phyloP scores from a whole-genome alignment of 106 monocot genomes.

The Phalaenopsis aphrodite region DNA sequence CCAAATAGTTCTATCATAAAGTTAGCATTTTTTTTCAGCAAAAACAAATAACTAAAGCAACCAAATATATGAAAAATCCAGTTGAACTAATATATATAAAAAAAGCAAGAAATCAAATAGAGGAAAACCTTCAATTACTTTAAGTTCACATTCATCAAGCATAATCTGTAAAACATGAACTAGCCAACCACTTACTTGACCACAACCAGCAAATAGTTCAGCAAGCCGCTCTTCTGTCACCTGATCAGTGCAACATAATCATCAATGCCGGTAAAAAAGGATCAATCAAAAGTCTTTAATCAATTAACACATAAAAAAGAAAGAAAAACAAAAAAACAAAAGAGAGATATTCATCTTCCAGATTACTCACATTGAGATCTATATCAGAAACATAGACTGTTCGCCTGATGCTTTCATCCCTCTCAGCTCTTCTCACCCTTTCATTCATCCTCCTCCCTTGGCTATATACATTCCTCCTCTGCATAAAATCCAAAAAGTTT shows the following conservation, averaged over 20 bases:
- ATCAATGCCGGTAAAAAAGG: not conserved
- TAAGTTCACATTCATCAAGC: not conserved
- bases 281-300: slow-evolving; percentile 10
- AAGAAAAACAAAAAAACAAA: not conserved
- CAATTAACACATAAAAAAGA: slow-evolving; percentile 5
- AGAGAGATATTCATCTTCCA: not conserved
- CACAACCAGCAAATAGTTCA: slow-evolving; percentile 59
- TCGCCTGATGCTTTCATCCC: slow-evolving; percentile 64
- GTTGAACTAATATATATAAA: not conserved
- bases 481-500: slow-evolving; percentile 2
- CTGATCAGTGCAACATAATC: slow-evolving; percentile 24
- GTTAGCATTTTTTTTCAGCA: not conserved
- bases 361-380: slow-evolving; percentile 62
- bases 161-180: not conserved
- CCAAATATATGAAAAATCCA: not conserved
- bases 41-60: not conserved
- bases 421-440: slow-evolving; percentile 39
- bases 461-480: slow-evolving; percentile 43
- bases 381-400: slow-evolving; percentile 94
- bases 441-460: slow-evolving; percentile 49
- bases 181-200: slow-evolving; percentile 48
- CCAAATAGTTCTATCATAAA: not conserved
- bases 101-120: not conserved
- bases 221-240: slow-evolving; percentile 92
- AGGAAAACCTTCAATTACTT: not conserved